A percentile compares a stretch with the other conserved stretches of the same genome.
Evolutionary conservation across 1,284 basidiomycete genomes (phyloP).

Genomic region (Ceratorhiza oryzae-sativae): DNA sequence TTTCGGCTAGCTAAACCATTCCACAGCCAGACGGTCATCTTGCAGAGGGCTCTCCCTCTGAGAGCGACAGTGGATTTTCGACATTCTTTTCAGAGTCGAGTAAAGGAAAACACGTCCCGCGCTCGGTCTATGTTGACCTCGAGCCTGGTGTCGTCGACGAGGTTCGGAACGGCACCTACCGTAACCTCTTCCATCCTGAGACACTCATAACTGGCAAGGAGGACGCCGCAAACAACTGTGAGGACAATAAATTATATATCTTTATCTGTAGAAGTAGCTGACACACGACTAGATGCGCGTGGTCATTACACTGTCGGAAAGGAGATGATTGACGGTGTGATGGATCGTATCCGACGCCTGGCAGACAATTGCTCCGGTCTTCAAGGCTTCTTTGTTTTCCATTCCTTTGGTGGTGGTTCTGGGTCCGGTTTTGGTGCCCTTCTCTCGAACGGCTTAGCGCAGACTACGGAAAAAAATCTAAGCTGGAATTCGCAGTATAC

Average conservation of each 20-base stretch:
- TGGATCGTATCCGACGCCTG: conserved; percentile 95
- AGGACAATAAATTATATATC: conserved; percentile 52
- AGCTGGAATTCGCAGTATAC: conserved; percentile 99
- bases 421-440: conserved; percentile 98
- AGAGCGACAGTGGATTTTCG: conserved; percentile 89
- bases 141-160: conserved; percentile 97
- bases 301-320: conserved; percentile 99
- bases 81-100: conserved; percentile 83
- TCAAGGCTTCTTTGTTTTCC: conserved; percentile 99
- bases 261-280: conserved; percentile 35
- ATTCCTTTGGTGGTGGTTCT: conserved; percentile 99
- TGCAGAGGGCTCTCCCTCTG: conserved; percentile 73
- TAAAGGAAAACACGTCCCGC: conserved; percentile 92
- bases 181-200: conserved; percentile 97
- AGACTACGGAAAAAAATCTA: conserved; percentile 99
- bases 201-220: conserved; percentile 99
- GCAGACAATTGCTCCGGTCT: conserved; percentile 98
- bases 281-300: conserved; percentile 77
- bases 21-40: conserved; percentile 89
- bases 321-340: conserved; percentile 79
- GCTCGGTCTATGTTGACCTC: conserved; percentile 96
- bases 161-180: conserved; percentile 93
- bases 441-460: conserved; percentile 94
- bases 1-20: not conserved
- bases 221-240: conserved; percentile 99